phyloP scores from a whole-genome alignment of 2,329 filamentous ascomycete genomes.

The Diaporthe sp. region DNA sequence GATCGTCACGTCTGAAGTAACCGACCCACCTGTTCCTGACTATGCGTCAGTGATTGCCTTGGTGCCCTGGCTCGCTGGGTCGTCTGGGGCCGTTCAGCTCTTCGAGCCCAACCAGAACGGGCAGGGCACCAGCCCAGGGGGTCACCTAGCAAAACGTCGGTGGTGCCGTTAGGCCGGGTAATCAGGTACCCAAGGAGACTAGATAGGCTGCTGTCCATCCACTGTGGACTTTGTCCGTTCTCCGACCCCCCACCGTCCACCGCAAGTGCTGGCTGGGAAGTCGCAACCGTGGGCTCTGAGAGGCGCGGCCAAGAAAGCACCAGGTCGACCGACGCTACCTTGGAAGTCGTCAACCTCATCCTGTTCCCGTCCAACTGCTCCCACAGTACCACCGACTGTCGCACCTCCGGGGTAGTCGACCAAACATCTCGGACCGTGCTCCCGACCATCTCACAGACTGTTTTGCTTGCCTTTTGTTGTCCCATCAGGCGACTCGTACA shows the following conservation, averaged over 20 bases:
- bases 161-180: conserved; percentile 26
- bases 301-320: not conserved
- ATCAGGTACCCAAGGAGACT: not conserved
- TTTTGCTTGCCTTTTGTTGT: not conserved
- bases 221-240: not conserved
- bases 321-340: conserved; percentile 12
- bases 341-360: conserved; percentile 13
- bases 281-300: not conserved
- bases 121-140: conserved; percentile 14
- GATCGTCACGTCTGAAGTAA: not conserved
- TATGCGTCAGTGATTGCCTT: conserved; percentile 16
- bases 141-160: conserved; percentile 26
- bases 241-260: conserved; percentile 11
- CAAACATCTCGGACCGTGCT: conserved; percentile 29
- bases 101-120: conserved; percentile 25
- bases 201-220: not conserved
- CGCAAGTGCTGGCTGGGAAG: not conserved
- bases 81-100: conserved; percentile 4
- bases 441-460: conserved; percentile 10
- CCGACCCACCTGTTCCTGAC: conserved; percentile 27
- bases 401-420: conserved; percentile 23
- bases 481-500: conserved; percentile 17
- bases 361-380: not conserved
- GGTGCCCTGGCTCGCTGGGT: not conserved
- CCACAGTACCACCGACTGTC: conserved; percentile 21